Evolutionary conservation across 306 rosid species (phyloP).

Genomic region (Cicer judaicum): DNA sequence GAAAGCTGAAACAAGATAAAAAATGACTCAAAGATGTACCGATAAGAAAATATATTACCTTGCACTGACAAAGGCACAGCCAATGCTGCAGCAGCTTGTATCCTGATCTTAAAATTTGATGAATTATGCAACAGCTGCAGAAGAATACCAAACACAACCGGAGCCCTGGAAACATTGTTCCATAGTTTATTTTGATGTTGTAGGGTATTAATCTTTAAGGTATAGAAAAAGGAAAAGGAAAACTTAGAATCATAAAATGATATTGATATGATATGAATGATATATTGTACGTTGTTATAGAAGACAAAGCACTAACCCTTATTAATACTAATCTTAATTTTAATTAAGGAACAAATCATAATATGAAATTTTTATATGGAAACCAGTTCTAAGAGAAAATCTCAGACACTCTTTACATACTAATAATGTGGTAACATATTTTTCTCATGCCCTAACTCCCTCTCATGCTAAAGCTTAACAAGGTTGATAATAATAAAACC

Average conservation of each 20-base stretch:
- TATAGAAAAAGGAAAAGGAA: neutral
- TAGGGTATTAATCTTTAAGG: conserved; percentile 6
- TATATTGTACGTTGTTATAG: neutral
- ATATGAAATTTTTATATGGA: neutral
- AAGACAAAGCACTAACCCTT: neutral
- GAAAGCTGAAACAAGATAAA: conserved; percentile 4
- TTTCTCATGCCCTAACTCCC: neutral
- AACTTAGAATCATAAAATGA: neutral
- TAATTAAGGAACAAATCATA: neutral
- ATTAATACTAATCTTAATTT: conserved; percentile 1
- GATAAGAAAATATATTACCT: conserved; percentile 56
- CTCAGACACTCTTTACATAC: neutral
- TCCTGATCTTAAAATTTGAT: conserved; percentile 87
- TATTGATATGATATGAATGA: neutral
- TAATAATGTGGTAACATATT: neutral
- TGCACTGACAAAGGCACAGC: conserved; percentile 76
- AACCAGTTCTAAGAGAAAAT: neutral
- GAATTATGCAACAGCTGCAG: conserved; percentile 81
- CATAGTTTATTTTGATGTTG: conserved; percentile 11
- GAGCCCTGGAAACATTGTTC: conserved; percentile 62
- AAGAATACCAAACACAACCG: conserved; percentile 81
- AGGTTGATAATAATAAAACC: neutral
- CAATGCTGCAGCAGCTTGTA: conserved; percentile 96
- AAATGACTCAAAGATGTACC: neutral
- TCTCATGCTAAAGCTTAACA: conserved; percentile 4